Base-by-base conservation (phyloP, 1,139 yeast species). In the Blastobotrys petasosporus region DNA sequence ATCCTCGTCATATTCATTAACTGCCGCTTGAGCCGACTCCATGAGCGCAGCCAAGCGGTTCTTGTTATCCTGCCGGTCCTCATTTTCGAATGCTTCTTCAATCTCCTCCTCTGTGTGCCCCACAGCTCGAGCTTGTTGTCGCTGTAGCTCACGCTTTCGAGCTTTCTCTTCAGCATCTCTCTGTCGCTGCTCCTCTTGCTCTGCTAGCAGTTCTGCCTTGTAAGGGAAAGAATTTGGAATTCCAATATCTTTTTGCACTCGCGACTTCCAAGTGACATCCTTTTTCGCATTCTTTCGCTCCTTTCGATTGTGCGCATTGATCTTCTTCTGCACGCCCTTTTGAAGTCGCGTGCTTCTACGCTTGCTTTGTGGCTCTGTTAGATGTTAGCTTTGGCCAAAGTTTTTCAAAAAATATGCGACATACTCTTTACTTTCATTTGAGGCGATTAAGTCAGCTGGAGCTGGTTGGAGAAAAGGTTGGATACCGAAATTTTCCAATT, bases 191-290 rank as follows among this genome's bases (percentile, higher is more conserved):
- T 76, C 81, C 67, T 90, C 97, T 53, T 92, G 80, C 62, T 92
- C 94, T 46, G 74, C 77, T 53, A 92, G 70, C 51, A 92, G 79
- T 66, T 78, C 76, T 54, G 85, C 94, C 67, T 90, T 92, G 71
- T 87, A 90, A 32, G 97, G 98, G 75, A 88, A 92, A 57, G 83
- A 82, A 42, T 95, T 73, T 47, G 99, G 99, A 58, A 92, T 92
- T 56, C 97, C 97, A 7, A 90, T 90, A 64, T 88, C 97, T 68
- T 85, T 90, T 60, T 79, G 79, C 49, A 70, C 69, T 63, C 82
- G 80, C 32, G 95, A 85, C 65, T 79, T 87, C 98, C 98, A 92
- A 11, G 97, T 90, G 6, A 79, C 79, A 64, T 90, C 97, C 64
- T 79, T 88, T 75, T 92, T 92, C 31, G 95, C 77, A 16, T 66